Base-by-base conservation (phyloP, 2,329 filamentous ascomycete species). In the Penicillium psychrosexuale region DNA sequence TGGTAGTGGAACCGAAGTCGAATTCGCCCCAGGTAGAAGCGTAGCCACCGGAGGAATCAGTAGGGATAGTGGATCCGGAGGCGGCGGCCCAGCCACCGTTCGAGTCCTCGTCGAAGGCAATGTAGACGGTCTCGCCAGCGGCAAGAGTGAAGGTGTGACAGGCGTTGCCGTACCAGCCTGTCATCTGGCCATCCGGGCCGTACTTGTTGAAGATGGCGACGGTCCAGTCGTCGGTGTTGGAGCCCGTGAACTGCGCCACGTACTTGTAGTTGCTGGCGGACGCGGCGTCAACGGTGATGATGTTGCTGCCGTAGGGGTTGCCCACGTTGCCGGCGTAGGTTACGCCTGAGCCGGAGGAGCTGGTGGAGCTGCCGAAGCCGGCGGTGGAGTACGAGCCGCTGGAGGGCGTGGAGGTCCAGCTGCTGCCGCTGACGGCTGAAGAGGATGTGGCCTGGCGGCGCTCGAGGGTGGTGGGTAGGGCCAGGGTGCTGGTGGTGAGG, bases 171-270 rank as follows among this genome's bases (percentile, higher is more conserved):
- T 63, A 74, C 68, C 70, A 73, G 50, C 72, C 72, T 48, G 65
- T 59, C 64, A 72, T 67, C 37, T 60, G 51, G 47, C 70, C 70
- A 40, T 67, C 59, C 3, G 67, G 63, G 28, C 71, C 70, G 54
- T 68, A 66, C 64, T 74, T 75, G 66, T 75, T 75, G 67, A 70
- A 75, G 68, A 75, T 69, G 42, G 70, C 66, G 27, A 75, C 64
- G n/a, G 57, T 62, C 70, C 69, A 74, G 52, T 64, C 52, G 6
- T 72, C 69, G 22, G 59, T 59, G 60, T 68, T 66, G 40, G 66
- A 59, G 38, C 73, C 72, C 5, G 55, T 57, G 57, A 75, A 62
- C 51, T 73, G 55, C 11, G 66, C 64, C 17, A 75, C 72, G 60
- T 75, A 68, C 58, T 75, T 65, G 68, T 75, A 75, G 19, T 56